Conservation (phyloP, 1,284 basidiomycete species). For the Melanopsichium pennsylvanicum region DNA sequence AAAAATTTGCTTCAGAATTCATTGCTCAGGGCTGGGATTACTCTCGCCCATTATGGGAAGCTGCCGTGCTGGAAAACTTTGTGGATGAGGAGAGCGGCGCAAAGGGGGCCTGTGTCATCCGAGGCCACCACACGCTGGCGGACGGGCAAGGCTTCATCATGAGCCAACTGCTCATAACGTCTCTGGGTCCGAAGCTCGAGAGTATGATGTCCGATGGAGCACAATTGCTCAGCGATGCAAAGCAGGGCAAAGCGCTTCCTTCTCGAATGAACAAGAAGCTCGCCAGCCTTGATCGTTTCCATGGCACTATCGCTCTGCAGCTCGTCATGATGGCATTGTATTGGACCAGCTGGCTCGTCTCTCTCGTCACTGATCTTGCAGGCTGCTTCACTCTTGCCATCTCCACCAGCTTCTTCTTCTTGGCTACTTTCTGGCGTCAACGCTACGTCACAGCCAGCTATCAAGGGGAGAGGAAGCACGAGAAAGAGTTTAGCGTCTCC, state of each 20-base stretch:
- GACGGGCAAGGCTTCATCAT: slow-evolving; percentile 64
- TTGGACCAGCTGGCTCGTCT: slow-evolving; percentile 44
- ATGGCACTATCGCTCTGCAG: slow-evolving; percentile 41
- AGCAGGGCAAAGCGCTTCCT: slow-evolving; percentile 52
- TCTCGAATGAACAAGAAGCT: slow-evolving; percentile 56
- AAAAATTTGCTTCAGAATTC: slow-evolving; percentile 52
- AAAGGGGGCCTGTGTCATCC: slow-evolving; percentile 50
- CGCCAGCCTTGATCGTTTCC: slow-evolving; percentile 50
- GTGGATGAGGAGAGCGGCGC: slow-evolving; percentile 38
- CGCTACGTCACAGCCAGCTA: slow-evolving; percentile 48
- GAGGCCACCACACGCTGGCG: slow-evolving; percentile 60
- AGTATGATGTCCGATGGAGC: slow-evolving; percentile 52
- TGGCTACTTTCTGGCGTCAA: slow-evolving; percentile 53
- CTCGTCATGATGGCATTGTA: slow-evolving; percentile 51
- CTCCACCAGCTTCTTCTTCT: slow-evolving; percentile 42
- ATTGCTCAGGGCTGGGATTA: slow-evolving; percentile 59
- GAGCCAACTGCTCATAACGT: slow-evolving; percentile 56
- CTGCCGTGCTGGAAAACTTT: slow-evolving; percentile 52
- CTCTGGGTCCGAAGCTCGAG: slow-evolving; percentile 56
- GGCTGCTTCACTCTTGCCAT: slow-evolving; percentile 42
- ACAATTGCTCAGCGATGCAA: slow-evolving; percentile 43
- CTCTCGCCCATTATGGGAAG: slow-evolving; percentile 56
- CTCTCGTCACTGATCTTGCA: slow-evolving; percentile 27
- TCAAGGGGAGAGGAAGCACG: slow-evolving; percentile 38
- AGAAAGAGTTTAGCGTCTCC: slow-evolving; percentile 51